These are phyloP conservation scores for Mortierella sp. DNA, from an alignment of 371 early-diverging fungal genomes.

Conservation along the genomic window DNA sequence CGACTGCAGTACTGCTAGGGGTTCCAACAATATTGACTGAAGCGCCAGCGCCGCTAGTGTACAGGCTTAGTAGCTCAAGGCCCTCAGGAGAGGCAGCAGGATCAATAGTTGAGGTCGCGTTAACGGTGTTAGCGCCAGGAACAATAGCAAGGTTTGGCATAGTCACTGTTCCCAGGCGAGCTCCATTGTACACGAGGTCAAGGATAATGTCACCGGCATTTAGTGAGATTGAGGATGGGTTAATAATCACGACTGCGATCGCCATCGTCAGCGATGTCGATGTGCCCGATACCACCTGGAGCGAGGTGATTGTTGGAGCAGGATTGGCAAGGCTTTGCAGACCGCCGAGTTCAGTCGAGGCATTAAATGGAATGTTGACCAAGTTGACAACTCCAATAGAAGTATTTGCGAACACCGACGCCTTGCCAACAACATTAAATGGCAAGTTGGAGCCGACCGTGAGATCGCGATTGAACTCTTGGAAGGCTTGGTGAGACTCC, in stretches of 20 bases:
- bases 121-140: constrained; percentile 61
- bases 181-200: constrained; percentile 58
- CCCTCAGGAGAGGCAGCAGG: constrained; percentile 62
- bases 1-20: constrained; percentile 60
- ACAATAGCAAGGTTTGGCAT: constrained; percentile 60
- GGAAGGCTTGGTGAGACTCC: constrained; percentile 58
- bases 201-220: constrained; percentile 65
- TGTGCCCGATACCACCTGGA: constrained; percentile 66
- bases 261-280: constrained; percentile 56
- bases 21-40: constrained; percentile 61
- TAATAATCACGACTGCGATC: constrained; percentile 65
- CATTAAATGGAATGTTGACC: constrained; percentile 65
- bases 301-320: constrained; percentile 60
- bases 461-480: constrained; percentile 64
- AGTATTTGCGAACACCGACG: constrained; percentile 63
- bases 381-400: constrained; percentile 65
- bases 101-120: constrained; percentile 61
- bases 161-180: constrained; percentile 62
- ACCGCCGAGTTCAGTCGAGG: constrained; percentile 64
- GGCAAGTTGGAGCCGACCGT: constrained; percentile 59
- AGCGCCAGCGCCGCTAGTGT: constrained; percentile 65
- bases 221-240: constrained; percentile 67
- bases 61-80: constrained; percentile 62
- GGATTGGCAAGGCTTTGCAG: constrained; percentile 67
- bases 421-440: constrained; percentile 65